These are phyloP conservation scores for Phytophthora palmivora DNA, from an alignment of 352 stramenopile genomes.

Conservation along the genomic window DNA sequence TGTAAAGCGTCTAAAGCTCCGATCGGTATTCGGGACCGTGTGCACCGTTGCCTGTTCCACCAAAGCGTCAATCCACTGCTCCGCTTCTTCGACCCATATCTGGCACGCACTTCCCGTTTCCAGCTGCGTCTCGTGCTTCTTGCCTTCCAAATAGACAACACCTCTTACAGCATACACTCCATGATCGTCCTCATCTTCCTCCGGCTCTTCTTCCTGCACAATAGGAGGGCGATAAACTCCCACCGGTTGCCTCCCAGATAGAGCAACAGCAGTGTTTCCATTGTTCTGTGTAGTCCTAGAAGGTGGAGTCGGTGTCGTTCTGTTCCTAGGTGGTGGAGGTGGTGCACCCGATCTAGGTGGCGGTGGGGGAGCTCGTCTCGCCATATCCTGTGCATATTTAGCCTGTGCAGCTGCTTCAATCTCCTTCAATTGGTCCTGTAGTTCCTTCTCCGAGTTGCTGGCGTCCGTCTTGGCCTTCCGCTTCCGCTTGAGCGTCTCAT, in stretches of 20 bases:
- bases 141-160: conserved; percentile 83
- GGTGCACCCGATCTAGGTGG: conserved; percentile 41
- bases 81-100: conserved; percentile 80
- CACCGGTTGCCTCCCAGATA: not conserved
- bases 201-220: conserved; percentile 17
- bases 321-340: not conserved
- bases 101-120: conserved; percentile 76
- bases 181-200: conserved; percentile 61
- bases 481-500: conserved; percentile 75
- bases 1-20: conserved; percentile 65
- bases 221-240: conserved; percentile 15
- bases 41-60: conserved; percentile 69
- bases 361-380: conserved; percentile 33
- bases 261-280: not conserved
- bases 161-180: conserved; percentile 76
- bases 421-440: conserved; percentile 70
- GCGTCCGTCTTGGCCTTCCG: conserved; percentile 76
- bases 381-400: conserved; percentile 69
- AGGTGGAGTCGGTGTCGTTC: conserved; percentile 5
- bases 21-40: conserved; percentile 71
- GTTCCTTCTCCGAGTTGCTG: conserved; percentile 55
- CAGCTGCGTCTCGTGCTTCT: conserved; percentile 76
- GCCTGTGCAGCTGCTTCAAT: conserved; percentile 75
- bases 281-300: conserved; percentile 4
- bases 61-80: conserved; percentile 80